These are phyloP conservation scores for Pyricularia grisea DNA, from an alignment of 2,329 filamentous ascomycete species.

Conservation along the genomic window DNA sequence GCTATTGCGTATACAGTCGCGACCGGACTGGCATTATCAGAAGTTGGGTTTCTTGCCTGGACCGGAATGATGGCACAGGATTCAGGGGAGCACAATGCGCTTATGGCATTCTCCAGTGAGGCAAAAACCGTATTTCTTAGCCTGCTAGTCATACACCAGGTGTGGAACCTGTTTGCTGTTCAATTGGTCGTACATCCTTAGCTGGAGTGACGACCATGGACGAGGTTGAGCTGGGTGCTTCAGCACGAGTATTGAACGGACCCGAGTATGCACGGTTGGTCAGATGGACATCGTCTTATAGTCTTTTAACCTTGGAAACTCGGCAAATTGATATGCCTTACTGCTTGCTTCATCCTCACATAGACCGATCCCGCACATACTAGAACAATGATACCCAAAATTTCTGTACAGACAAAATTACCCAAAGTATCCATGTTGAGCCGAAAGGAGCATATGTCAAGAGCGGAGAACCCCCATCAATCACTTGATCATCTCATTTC, in stretches of 20 bases:
- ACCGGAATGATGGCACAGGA: background rate
- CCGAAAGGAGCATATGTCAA: background rate
- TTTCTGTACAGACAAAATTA: background rate
- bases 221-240: background rate
- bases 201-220: background rate
- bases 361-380: background rate
- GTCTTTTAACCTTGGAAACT: background rate
- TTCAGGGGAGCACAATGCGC: background rate
- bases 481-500: background rate
- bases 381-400: background rate
- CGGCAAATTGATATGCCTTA: background rate
- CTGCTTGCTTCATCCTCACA: background rate
- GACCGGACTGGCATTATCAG: background rate
- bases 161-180: constrained; percentile 1
- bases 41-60: background rate
- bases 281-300: background rate
- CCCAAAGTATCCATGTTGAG: background rate
- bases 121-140: background rate
- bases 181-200: background rate
- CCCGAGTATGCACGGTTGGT: background rate
- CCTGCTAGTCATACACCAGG: background rate
- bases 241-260: background rate
- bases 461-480: background rate
- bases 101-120: background rate
- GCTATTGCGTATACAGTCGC: background rate